Conservation (phyloP, 2,329 filamentous ascomycete species). For the Exutisphaerella laricina region DNA sequence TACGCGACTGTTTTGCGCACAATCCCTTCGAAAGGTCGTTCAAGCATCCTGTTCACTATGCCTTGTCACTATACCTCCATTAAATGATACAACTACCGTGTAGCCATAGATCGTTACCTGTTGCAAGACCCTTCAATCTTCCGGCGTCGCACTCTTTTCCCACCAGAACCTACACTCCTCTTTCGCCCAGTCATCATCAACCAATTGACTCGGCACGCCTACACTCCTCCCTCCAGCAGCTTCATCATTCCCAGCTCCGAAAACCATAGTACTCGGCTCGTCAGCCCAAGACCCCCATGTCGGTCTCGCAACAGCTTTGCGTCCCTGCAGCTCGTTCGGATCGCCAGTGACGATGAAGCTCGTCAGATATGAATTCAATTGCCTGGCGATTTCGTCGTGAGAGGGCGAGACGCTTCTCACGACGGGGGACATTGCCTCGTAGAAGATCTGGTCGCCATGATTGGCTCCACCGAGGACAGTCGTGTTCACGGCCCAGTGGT, state of each 20-base stretch:
- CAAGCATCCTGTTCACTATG: too few relatives aligned
- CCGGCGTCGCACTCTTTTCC: conserved; percentile 41
- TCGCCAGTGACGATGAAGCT: conserved; percentile 32
- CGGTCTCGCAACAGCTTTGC: conserved; percentile 20
- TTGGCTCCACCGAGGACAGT: conserved; percentile 31
- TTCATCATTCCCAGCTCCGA: conserved; percentile 58
- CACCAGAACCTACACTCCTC: conserved; percentile 58
- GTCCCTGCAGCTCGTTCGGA: conserved; percentile 27
- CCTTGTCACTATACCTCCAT: too few relatives aligned
- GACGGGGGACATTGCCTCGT: conserved; percentile 28
- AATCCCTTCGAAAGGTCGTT: too few relatives aligned
- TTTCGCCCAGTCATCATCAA: conserved; percentile 42
- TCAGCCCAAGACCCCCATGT: conserved; percentile 24
- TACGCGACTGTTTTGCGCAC: too few relatives aligned
- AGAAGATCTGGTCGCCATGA: conserved; percentile 34
- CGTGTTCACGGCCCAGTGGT: conserved; percentile 54
- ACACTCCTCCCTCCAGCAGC: conserved; percentile 32
- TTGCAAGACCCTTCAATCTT: too few relatives aligned
- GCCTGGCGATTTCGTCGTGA: conserved; percentile 29
- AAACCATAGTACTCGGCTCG: conserved; percentile 41
- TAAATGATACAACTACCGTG: too few relatives aligned
- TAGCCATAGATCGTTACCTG: too few relatives aligned
- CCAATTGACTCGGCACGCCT: conserved; percentile 44
- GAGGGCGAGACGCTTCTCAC: conserved; percentile 25
- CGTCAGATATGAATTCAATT: conserved; percentile 31